These are phyloP conservation scores for Psilocybe cubensis DNA, from an alignment of 768 basidiomycete genomes.

Conservation along the genomic window DNA sequence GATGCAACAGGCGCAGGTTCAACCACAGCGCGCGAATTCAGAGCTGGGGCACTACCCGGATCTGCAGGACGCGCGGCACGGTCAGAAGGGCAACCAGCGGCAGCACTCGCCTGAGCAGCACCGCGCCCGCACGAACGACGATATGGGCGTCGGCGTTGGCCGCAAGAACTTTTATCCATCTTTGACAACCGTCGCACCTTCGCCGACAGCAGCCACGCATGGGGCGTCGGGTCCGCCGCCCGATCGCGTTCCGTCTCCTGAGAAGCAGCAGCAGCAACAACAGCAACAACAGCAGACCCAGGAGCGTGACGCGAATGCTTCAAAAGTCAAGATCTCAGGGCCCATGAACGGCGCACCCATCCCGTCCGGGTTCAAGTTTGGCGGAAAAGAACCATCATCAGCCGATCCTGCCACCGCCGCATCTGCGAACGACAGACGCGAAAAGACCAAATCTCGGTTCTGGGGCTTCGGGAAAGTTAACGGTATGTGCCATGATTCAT, in stretches of 20 bases:
- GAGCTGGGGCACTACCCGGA: constrained; percentile 84
- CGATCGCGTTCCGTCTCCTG: constrained; percentile 57
- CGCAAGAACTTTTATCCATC: constrained; percentile 71
- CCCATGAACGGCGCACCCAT: constrained; percentile 86
- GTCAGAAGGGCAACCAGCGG: constrained; percentile 32
- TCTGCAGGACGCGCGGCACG: constrained; percentile 41
- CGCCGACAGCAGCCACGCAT: constrained; percentile 38
- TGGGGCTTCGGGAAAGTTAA: constrained; percentile 86
- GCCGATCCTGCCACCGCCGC: constrained; percentile 38
- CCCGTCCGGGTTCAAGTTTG: constrained; percentile 90
- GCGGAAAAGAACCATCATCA: constrained; percentile 64
- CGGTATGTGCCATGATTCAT: constrained; percentile 32
- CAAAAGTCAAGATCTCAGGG: constrained; percentile 89
- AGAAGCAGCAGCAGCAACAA: no score
- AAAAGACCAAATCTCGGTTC: constrained; percentile 94
- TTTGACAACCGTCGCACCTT: constrained; percentile 49
- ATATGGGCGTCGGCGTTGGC: no score
- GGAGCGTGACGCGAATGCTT: no score
- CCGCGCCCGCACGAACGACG: constrained; percentile 51
- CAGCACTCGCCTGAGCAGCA: constrained; percentile 59
- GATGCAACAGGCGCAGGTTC: no score
- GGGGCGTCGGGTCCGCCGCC: no score
- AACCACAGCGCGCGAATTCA: constrained; percentile 68
- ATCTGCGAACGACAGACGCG: constrained; percentile 73
- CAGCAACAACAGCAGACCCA: no score